Percentiles rank a stretch among this genome's conserved stretches.
These are phyloP conservation scores for Leishmania tarentolae DNA, from an alignment of 208 protist genomes.

Conservation along the genomic window DNA sequence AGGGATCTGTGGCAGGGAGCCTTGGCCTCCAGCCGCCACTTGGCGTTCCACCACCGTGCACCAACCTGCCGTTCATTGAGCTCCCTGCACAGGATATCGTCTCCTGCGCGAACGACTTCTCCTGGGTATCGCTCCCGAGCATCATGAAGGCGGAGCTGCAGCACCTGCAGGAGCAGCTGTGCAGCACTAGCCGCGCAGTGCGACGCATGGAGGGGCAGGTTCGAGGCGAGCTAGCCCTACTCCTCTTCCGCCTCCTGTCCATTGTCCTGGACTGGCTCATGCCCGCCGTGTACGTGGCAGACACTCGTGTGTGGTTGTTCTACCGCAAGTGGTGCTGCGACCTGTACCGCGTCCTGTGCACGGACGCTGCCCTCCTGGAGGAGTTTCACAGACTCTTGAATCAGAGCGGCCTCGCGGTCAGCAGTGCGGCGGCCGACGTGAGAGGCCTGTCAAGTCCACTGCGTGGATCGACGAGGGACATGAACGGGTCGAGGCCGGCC, in stretches of 20 bases:
- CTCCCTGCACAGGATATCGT: slow-evolving; percentile 26
- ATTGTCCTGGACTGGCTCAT: slow-evolving; percentile 78
- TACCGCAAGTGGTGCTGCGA: slow-evolving; percentile 88
- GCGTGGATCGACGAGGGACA: not conserved
- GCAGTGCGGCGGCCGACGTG: not conserved
- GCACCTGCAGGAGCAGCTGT: slow-evolving; percentile 25
- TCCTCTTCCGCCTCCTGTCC: slow-evolving; percentile 79
- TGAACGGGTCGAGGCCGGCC: not conserved
- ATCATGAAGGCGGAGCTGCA: slow-evolving; percentile 32
- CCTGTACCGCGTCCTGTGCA: slow-evolving; percentile 70
- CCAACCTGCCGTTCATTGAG: slow-evolving; percentile 8
- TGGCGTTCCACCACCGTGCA: not conserved
- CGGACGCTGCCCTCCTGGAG: slow-evolving; percentile 59
- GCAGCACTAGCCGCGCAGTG: slow-evolving; percentile 12
- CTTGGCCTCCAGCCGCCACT: not conserved
- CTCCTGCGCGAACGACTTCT: slow-evolving; percentile 27
- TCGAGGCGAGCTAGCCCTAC: slow-evolving; percentile 67
- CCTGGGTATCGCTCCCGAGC: slow-evolving; percentile 29
- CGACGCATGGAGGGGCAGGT: slow-evolving; percentile 53
- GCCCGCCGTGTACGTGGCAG: slow-evolving; percentile 66
- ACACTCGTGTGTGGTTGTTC: slow-evolving; percentile 60
- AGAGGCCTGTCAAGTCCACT: not conserved
- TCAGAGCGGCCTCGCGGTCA: slow-evolving; percentile 25
- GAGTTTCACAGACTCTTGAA: slow-evolving; percentile 56
- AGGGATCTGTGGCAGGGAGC: not conserved